These are phyloP conservation scores for Groenewaldozyma auringiensis DNA, from an alignment of 1,139 yeast genomes.

Conservation along the genomic window DNA sequence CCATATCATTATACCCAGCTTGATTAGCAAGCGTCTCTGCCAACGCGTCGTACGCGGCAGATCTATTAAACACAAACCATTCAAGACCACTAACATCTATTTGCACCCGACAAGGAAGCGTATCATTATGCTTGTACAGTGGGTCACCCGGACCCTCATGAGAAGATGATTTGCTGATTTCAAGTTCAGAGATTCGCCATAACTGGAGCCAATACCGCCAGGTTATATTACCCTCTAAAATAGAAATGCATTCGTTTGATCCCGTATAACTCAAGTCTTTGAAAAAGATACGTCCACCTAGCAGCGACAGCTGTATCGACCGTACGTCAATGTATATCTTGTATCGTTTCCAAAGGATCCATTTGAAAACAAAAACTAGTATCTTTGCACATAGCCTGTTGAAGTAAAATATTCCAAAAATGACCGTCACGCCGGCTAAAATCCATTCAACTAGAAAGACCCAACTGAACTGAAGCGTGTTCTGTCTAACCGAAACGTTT, in stretches of 20 bases:
- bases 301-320: conserved; percentile 61
- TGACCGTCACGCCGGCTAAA: conserved; percentile 51
- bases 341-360: conserved; percentile 56
- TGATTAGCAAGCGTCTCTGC: conserved; percentile 28
- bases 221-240: conserved; percentile 64
- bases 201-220: conserved; percentile 82
- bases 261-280: conserved; percentile 68
- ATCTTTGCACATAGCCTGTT: conserved; percentile 64
- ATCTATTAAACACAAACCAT: conserved; percentile 69
- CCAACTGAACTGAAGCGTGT: conserved; percentile 51
- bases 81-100: conserved; percentile 71
- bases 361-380: conserved; percentile 44
- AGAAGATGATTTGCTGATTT: conserved; percentile 5
- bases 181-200: conserved; percentile 24
- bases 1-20: neutral
- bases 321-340: conserved; percentile 58
- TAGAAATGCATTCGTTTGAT: conserved; percentile 59
- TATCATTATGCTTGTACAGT: conserved; percentile 32
- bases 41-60: conserved; percentile 66
- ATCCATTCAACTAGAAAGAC: conserved; percentile 81
- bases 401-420: conserved; percentile 67
- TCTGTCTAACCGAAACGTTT: neutral
- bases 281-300: conserved; percentile 77
- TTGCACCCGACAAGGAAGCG: conserved; percentile 52
- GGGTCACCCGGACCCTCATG: conserved; percentile 8